Evolutionary conservation across 2,329 filamentous ascomycete genomes (phyloP).

Genomic region (Phaeosphaeria sp.): DNA sequence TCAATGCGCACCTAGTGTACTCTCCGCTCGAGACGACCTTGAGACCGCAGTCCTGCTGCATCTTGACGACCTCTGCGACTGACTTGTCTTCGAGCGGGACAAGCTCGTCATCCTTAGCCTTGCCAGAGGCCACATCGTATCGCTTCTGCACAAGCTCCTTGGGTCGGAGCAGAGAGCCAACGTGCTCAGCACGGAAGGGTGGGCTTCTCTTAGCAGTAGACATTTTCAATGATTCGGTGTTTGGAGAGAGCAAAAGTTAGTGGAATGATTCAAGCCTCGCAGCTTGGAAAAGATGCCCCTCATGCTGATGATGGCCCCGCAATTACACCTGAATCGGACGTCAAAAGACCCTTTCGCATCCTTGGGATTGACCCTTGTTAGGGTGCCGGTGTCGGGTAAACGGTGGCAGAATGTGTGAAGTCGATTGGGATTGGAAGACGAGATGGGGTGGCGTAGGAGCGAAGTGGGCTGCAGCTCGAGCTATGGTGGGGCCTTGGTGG

Average conservation of each 20-base stretch:
- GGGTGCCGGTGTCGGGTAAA: constrained; percentile 17
- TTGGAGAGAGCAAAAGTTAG: constrained; percentile 7
- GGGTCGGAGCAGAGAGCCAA: constrained; percentile 74
- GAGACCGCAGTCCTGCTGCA: constrained; percentile 69
- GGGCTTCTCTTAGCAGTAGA: constrained; percentile 50
- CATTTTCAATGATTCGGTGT: constrained; percentile 34
- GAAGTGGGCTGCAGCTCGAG: constrained; percentile 29
- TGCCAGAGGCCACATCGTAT: constrained; percentile 58
- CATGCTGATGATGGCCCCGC: constrained; percentile 31
- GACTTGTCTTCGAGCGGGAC: constrained; percentile 68
- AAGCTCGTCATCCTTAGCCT: constrained; percentile 57
- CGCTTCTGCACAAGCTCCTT: constrained; percentile 66
- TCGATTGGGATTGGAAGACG: constrained; percentile 27
- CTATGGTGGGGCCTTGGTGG: constrained; percentile 32
- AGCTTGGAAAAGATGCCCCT: constrained; percentile 21
- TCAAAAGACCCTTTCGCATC: constrained; percentile 17
- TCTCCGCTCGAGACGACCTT: constrained; percentile 73
- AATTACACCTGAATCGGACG: constrained; percentile 23
- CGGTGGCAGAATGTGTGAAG: constrained; percentile 2
- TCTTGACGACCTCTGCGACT: constrained; percentile 69
- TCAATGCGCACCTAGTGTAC: constrained; percentile 54
- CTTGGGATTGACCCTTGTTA: constrained; percentile 14
- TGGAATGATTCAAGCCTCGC: constrained; percentile 10
- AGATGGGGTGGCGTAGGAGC: constrained; percentile 13
- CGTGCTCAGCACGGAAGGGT: constrained; percentile 75